Evolutionary conservation across 495 filamentous ascomycete species (phyloP).

Genomic region (Lepraria neglecta): DNA sequence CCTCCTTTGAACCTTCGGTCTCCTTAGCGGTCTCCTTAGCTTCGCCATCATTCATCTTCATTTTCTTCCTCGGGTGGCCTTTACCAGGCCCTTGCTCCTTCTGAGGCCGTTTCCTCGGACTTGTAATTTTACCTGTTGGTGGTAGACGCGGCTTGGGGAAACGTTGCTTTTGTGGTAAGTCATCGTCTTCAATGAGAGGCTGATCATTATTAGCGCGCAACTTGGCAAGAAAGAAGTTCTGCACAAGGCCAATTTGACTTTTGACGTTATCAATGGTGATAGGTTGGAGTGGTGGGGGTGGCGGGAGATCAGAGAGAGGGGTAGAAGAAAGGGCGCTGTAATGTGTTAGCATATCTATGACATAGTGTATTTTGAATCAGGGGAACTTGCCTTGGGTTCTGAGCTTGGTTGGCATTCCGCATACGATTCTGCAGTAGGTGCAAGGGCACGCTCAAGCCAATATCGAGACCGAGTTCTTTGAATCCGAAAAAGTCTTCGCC

Average conservation of each 20-base stretch:
- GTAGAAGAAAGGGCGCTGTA: slow-evolving; percentile 40
- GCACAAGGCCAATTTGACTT: slow-evolving; percentile 75
- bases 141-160: slow-evolving; percentile 88
- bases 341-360: slow-evolving; percentile 22
- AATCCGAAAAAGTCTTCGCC: slow-evolving; percentile 99
- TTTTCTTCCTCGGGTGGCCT: slow-evolving; percentile 68
- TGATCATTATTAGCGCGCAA: slow-evolving; percentile 74
- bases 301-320: slow-evolving; percentile 50
- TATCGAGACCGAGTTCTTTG: slow-evolving; percentile 87
- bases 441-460: slow-evolving; percentile 79
- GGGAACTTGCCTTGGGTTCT: slow-evolving; percentile 55
- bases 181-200: slow-evolving; percentile 87
- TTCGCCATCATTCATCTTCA: slow-evolving; percentile 33
- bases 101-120: slow-evolving; percentile 79
- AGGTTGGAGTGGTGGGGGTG: slow-evolving; percentile 67
- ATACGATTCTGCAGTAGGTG: slow-evolving; percentile 92
- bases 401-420: slow-evolving; percentile 68
- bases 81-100: slow-evolving; percentile 59
- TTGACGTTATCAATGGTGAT: slow-evolving; percentile 72
- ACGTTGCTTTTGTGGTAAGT: slow-evolving; percentile 84
- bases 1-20: slow-evolving; percentile 19
- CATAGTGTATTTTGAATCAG: slow-evolving; percentile 15
- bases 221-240: slow-evolving; percentile 83
- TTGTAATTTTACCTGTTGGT: slow-evolving; percentile 89
- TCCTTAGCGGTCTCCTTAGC: slow-evolving; percentile 25